Evolutionary conservation across 495 filamentous ascomycete genomes (phyloP), one percentile per base, ranked within the genome.

Genomic region (Tuber aestivum): DNA sequence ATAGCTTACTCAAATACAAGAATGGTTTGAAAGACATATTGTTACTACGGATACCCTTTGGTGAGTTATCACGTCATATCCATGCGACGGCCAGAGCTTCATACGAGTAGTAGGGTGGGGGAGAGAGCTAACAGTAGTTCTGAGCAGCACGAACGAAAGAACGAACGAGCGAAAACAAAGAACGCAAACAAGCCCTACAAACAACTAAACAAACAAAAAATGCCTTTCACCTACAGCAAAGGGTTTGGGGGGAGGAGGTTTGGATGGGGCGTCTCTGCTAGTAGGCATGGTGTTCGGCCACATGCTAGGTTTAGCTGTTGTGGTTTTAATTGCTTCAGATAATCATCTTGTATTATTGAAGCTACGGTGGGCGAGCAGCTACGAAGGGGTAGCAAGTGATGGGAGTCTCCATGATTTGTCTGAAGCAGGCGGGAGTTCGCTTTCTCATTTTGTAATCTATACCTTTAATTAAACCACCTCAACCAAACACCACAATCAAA

Each of bases 301-400:
- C 38, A 72, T 21, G 61, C 71, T 37, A 71, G 80, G 20, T 82
- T 82, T 35, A 72, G 76, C 38, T 72, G 71, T 50, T 82, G 80
- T 48, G 79, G 80, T 1, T 73, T 82, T 61, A 82, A 77, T 61
- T 82, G 80, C 61, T 82, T 82, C 50, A 82, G 76, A 74, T 82
- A 82, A 38, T 48, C 45, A n/a, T 65, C 71, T 32, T 74, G 70
- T 75, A 73, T 71, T 3, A 23, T 32, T 61, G 40, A 32, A 71
- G 23, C 35, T 48, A 56, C 23, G 12, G 3, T 27, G 32, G 70
- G 71, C 9, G 73, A 75, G 69, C 14, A 72, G 14, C 27, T 32
- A 65, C 27, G 27, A 32, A 65, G 12, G 27, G 56, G 56, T 8
- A 35, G 12, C 14, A 27, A 10, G 12, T 27, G 40, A 44, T n/a